Percentiles rank a stretch among this genome's conserved stretches.
Conservation (phyloP, 2,329 filamentous ascomycete genomes). For the Periconia digitata region DNA sequence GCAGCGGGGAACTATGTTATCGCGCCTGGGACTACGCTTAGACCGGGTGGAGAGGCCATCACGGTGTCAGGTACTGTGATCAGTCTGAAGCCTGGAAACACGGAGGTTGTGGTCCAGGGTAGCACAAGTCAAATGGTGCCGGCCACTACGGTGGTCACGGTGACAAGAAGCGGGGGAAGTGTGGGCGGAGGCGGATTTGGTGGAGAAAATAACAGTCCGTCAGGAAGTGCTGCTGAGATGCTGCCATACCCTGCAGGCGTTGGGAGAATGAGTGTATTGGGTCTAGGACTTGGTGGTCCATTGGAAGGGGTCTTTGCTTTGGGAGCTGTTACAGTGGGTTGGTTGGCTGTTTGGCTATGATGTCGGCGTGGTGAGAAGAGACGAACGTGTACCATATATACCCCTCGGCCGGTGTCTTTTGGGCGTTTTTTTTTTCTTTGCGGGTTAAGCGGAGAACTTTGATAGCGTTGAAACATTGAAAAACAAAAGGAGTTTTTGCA, state of each 20-base stretch:
- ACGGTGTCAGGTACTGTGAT: constrained; percentile 36
- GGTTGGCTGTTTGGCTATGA: constrained; percentile 20
- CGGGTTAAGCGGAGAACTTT: neutral
- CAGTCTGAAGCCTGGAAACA: constrained; percentile 32
- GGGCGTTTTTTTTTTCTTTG: neutral
- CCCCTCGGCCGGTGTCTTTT: neutral
- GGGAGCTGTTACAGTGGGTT: constrained; percentile 14
- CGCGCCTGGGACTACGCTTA: constrained; percentile 37
- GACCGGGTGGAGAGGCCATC: constrained; percentile 40
- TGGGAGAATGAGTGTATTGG: neutral
- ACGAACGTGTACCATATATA: neutral
- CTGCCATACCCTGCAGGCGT: constrained; percentile 13
- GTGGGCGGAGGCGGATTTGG: constrained; percentile 1
- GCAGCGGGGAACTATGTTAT: constrained; percentile 48
- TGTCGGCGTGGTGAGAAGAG: neutral
- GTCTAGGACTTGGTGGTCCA: constrained; percentile 8
- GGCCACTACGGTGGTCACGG: constrained; percentile 23
- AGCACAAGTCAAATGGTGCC: constrained; percentile 23
- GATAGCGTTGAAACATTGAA: neutral
- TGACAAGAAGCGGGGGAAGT: constrained; percentile 10
- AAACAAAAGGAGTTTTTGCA: neutral
- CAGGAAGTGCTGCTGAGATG: neutral
- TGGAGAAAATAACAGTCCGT: neutral
- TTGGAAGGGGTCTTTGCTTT: constrained; percentile 16
- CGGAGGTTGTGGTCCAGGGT: constrained; percentile 28